A percentile compares a stretch with the other conserved stretches of the same genome.
Conservation (phyloP, 257 asterid genomes). For the Solanum piurae region DNA sequence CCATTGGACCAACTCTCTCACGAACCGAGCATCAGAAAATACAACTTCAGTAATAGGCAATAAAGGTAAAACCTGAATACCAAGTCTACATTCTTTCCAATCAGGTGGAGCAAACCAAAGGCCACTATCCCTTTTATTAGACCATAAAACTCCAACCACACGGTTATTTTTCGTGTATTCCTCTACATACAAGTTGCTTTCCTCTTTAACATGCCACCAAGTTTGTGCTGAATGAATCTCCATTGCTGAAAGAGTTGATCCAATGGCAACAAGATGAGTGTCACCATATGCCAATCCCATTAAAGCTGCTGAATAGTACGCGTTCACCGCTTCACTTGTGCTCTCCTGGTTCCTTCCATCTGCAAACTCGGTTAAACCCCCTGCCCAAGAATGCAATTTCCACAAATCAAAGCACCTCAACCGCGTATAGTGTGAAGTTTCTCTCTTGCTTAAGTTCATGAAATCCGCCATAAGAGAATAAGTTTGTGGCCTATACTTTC, state of each 20-base stretch:
- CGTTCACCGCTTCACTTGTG: slow-evolving; percentile 75
- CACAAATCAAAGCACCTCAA: slow-evolving; percentile 61
- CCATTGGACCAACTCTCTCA: slow-evolving; percentile 48
- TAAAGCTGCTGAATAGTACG: slow-evolving; percentile 70
- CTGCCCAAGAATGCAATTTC: slow-evolving; percentile 86
- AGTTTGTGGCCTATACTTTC: slow-evolving; percentile 50
- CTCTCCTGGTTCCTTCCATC: slow-evolving; percentile 84
- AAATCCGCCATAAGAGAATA: slow-evolving; percentile 70
- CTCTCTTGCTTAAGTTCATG: slow-evolving; percentile 44
- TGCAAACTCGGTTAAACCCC: slow-evolving; percentile 67
- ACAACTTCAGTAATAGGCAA: slow-evolving; percentile 53
- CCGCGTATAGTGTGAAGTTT: slow-evolving; percentile 38
- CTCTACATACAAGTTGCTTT: slow-evolving; percentile 26
- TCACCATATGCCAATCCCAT: slow-evolving; percentile 77
- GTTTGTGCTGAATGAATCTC: slow-evolving; percentile 63
- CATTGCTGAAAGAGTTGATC: slow-evolving; percentile 47
- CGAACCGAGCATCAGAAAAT: slow-evolving; percentile 42
- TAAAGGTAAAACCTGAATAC: slow-evolving; percentile 63
- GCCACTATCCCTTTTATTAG: slow-evolving; percentile 59
- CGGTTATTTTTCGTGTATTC: slow-evolving; percentile 46
- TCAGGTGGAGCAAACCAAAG: slow-evolving; percentile 74
- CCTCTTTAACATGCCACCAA: slow-evolving; percentile 69
- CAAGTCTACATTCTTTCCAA: slow-evolving; percentile 59
- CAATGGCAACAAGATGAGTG: slow-evolving; percentile 52
- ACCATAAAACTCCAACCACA: slow-evolving; percentile 67